A percentile compares a stretch with the other conserved stretches of the same genome.
Evolutionary conservation across 129 eudicot species (phyloP).

Genomic region (Lactuca sativa): DNA sequence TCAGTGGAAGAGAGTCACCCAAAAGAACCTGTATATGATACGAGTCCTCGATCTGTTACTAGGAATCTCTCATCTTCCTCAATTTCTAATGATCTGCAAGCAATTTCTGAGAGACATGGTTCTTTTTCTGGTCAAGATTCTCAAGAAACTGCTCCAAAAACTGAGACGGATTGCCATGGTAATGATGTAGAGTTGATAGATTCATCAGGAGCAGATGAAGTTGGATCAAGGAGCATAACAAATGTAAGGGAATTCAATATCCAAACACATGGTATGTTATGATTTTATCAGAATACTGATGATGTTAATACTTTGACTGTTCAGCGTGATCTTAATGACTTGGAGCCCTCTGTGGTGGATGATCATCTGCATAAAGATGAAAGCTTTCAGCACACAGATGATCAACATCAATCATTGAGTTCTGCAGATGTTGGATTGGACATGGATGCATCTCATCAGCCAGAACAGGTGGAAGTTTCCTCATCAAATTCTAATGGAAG

Average conservation of each 20-base stretch:
- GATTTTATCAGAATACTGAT: conserved; percentile 1
- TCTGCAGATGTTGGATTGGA: conserved; percentile 30
- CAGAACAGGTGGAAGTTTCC: conserved; percentile 17
- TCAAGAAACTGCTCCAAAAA: conserved; percentile 27
- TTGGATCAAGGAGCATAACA: neutral
- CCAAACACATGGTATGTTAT: neutral
- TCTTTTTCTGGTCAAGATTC: conserved; percentile 37
- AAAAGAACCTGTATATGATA: conserved; percentile 73
- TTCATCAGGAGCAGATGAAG: no score
- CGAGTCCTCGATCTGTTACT: conserved; percentile 53
- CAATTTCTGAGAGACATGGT: conserved; percentile 17
- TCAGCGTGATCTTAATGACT: neutral
- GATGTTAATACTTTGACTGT: conserved; percentile 21
- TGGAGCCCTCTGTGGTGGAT: neutral
- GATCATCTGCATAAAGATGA: conserved; percentile 26
- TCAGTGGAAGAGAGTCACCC: conserved; percentile 41
- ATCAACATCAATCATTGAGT: conserved; percentile 21
- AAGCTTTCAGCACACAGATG: conserved; percentile 19
- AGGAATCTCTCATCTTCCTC: conserved; percentile 47
- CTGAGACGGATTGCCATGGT: neutral
- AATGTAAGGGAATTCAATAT: conserved; percentile 13
- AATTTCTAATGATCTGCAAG: conserved; percentile 35
- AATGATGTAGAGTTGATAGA: no score
- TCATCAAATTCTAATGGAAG: conserved; percentile 22
- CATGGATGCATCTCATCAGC: conserved; percentile 26